These are phyloP conservation scores for Firmiana major DNA, from an alignment of 345 rosid species.

Conservation along the genomic window DNA sequence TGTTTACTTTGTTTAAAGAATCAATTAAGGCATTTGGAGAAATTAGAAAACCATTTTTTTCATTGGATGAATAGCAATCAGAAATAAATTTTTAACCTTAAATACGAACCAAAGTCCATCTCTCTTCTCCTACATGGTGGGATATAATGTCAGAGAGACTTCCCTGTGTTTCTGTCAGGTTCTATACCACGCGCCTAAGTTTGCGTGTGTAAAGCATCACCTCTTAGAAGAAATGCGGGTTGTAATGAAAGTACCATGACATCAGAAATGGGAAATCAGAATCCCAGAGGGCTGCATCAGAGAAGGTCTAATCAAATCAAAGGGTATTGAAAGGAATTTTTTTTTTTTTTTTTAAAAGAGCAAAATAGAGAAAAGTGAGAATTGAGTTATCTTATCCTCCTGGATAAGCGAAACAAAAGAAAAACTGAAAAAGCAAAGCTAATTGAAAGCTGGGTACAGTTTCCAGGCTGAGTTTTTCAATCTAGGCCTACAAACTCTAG, in stretches of 20 bases:
- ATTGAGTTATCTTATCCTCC: too few relatives aligned
- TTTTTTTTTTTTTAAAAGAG: too few relatives aligned
- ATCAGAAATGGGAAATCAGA: neutral
- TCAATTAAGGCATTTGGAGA: too few relatives aligned
- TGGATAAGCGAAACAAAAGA: neutral
- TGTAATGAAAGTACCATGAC: neutral
- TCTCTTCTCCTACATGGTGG: neutral
- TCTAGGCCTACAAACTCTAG: neutral
- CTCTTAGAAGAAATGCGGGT: neutral
- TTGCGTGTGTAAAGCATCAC: neutral
- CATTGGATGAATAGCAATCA: too few relatives aligned
- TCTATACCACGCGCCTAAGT: neutral
- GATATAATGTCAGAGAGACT: constrained; percentile 7
- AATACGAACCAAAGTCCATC: neutral
- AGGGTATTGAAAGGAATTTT: neutral
- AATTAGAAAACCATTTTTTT: too few relatives aligned
- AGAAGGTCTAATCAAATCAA: constrained; percentile 14
- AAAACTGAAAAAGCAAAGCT: neutral
- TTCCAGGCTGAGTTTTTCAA: neutral
- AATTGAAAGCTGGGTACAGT: neutral
- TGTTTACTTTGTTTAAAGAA: too few relatives aligned
- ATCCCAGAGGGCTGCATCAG: neutral
- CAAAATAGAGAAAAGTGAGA: too few relatives aligned
- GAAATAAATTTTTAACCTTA: too few relatives aligned
- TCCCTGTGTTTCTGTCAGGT: neutral